Conservation (phyloP, 768 basidiomycete genomes). For the Tylopilus rubrobrunneus region DNA sequence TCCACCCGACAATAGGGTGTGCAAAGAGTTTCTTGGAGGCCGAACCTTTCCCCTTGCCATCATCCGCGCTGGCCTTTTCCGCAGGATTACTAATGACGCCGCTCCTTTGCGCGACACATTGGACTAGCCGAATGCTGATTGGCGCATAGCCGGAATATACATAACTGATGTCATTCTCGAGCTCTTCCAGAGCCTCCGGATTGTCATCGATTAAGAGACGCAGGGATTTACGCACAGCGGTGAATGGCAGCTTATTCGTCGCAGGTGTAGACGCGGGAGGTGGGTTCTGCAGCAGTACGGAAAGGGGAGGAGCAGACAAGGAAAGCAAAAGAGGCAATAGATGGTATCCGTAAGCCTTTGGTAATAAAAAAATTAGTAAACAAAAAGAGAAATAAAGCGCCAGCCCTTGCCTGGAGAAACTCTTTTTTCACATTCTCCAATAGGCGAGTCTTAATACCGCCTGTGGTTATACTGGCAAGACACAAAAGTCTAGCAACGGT, state of each 20-base stretch:
- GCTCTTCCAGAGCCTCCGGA: constrained; percentile 69
- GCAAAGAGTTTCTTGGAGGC: constrained; percentile 63
- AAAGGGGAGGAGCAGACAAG: constrained; percentile 60
- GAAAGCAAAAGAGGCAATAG: constrained; percentile 65
- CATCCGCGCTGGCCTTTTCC: constrained; percentile 43
- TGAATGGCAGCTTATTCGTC: constrained; percentile 65
- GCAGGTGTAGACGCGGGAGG: constrained; percentile 50
- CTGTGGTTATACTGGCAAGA: constrained; percentile 77
- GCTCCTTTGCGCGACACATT: constrained; percentile 89
- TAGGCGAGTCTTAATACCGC: constrained; percentile 82
- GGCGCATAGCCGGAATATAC: constrained; percentile 98
- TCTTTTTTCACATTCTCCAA: constrained; percentile 91
- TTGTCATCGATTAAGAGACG: constrained; percentile 90
- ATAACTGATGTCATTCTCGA: constrained; percentile 93
- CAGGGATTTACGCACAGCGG: constrained; percentile 71
- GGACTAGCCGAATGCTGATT: constrained; percentile 85
- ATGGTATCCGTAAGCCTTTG: constrained; percentile 72
- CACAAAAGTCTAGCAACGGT: constrained; percentile 77
- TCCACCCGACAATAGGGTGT: constrained; percentile 94
- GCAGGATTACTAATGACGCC: constrained; percentile 81
- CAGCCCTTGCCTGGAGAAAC: constrained; percentile 64
- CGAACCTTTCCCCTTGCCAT: constrained; percentile 36
- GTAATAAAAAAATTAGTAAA: constrained; percentile 12
- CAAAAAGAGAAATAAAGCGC: background rate
- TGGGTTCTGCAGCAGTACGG: constrained; percentile 63